Conservation (phyloP, 345 rosid genomes). For the Citrus medica region DNA sequence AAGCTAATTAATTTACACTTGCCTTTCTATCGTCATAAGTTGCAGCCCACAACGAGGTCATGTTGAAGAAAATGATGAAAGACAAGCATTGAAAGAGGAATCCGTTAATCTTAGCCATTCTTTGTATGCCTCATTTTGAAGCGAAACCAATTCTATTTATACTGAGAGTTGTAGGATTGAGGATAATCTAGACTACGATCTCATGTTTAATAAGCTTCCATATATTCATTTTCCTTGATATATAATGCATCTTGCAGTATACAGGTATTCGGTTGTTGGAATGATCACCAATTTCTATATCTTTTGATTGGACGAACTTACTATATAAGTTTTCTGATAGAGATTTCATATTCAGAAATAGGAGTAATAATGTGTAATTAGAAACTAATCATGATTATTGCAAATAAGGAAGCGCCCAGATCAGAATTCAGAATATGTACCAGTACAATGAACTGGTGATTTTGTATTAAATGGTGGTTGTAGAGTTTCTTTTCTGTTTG, state of each 20-base stretch:
- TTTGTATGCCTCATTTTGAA: not conserved
- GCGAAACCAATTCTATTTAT: not conserved
- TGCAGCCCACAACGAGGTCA: not conserved
- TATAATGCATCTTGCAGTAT: not conserved
- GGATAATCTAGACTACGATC: not conserved
- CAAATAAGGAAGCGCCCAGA: not conserved
- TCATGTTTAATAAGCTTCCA: not conserved
- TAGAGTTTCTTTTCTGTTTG: not conserved
- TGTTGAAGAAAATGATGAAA: not conserved
- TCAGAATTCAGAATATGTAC: not conserved
- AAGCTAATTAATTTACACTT: not conserved
- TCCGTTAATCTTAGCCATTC: not conserved
- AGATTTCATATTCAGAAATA: not conserved
- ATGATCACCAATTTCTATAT: too few relatives aligned
- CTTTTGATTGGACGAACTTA: not conserved
- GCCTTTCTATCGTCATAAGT: not conserved
- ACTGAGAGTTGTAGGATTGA: not conserved
- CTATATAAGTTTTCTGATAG: too few relatives aligned
- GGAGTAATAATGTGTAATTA: not conserved
- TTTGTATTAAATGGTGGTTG: too few relatives aligned
- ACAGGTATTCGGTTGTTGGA: not conserved
- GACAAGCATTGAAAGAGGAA: not conserved
- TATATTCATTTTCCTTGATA: not conserved
- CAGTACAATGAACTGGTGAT: not conserved
- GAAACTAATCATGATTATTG: not conserved